phyloP scores from a whole-genome alignment of 345 rosid genomes.

The Gossypium raimondii region DNA sequence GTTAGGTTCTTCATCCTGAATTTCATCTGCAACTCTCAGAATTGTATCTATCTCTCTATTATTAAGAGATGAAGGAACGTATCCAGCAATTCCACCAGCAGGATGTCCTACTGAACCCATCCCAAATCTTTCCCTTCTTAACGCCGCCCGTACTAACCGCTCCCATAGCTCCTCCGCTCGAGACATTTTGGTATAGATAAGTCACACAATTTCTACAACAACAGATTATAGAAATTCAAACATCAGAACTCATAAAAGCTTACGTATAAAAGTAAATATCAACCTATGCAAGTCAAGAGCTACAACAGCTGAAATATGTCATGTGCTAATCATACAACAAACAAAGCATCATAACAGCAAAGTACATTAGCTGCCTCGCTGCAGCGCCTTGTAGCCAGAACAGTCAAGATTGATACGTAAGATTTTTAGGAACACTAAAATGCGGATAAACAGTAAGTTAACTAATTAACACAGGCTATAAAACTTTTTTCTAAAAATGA shows the following conservation, averaged over 20 bases:
- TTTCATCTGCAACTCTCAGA: conserved; percentile 91
- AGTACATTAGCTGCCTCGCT: background rate
- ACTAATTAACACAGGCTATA: background rate
- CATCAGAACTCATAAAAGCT: background rate
- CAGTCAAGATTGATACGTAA: no score
- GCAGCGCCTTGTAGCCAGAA: background rate
- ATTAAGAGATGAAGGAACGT: conserved; percentile 88
- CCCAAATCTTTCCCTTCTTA: conserved; percentile 67
- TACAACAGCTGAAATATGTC: background rate
- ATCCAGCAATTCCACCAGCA: conserved; percentile 63
- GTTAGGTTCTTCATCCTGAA: conserved; percentile 87
- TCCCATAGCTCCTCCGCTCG: conserved; percentile 80
- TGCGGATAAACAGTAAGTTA: background rate
- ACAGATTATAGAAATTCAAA: background rate
- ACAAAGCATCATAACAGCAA: background rate
- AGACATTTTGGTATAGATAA: conserved; percentile 50
- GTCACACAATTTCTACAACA: background rate
- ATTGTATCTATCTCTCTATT: conserved; percentile 85
- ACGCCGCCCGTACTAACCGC: conserved; percentile 76
- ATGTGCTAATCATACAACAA: background rate
- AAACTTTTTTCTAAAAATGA: background rate
- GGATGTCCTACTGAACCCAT: conserved; percentile 43
- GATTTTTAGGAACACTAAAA: background rate
- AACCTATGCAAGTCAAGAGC: background rate
- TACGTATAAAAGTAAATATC: background rate